Percentiles rank a stretch among this genome's conserved stretches.
Evolutionary conservation across 2,329 filamentous ascomycete genomes (phyloP).

Genomic region (Cladosporium sp.): DNA sequence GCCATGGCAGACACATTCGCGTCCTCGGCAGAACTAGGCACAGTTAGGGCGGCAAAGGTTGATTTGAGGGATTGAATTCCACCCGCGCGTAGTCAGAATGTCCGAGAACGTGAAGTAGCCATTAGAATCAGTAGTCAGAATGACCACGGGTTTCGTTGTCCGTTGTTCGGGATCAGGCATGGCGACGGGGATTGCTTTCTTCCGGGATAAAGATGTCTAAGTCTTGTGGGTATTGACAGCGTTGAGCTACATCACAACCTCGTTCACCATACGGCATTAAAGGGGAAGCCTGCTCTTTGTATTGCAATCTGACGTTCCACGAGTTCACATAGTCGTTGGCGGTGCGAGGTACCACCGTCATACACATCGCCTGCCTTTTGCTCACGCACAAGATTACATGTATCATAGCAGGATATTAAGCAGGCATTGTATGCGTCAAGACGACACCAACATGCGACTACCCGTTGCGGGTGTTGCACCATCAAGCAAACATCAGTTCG

Average conservation of each 20-base stretch:
- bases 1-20: neutral
- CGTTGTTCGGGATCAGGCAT: neutral
- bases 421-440: neutral
- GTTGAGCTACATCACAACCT: neutral
- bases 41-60: neutral
- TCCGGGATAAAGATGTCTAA: neutral
- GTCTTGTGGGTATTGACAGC: neutral
- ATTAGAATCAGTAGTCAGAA: neutral
- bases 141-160: neutral
- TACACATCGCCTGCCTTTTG: neutral
- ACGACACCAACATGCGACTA: neutral
- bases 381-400: neutral
- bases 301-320: neutral
- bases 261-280: neutral
- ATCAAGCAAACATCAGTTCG: neutral
- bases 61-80: neutral
- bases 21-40: neutral
- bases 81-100: neutral
- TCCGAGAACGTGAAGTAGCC: neutral
- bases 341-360: neutral
- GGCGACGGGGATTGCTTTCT: neutral
- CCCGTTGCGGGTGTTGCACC: neutral
- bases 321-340: neutral
- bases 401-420: neutral
- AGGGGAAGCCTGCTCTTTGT: neutral